Percentiles rank a stretch among this genome's conserved stretches.
These are phyloP conservation scores for Neofusicoccum ribis DNA, from an alignment of 2,329 filamentous ascomycete species.

Conservation along the genomic window DNA sequence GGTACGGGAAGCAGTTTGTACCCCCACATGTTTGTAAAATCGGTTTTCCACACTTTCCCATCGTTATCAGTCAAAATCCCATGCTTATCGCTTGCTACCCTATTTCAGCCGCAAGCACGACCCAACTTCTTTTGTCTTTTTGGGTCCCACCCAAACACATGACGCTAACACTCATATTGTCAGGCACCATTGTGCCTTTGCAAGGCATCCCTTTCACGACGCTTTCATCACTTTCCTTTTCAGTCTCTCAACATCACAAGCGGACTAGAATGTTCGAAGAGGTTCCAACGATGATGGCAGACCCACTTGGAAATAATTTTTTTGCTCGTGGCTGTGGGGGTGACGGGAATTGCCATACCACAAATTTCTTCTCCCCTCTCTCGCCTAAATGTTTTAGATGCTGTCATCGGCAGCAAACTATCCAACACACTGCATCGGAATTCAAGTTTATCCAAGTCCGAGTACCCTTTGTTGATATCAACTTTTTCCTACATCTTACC, in stretches of 20 bases:
- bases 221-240: not conserved
- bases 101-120: not conserved
- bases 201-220: not conserved
- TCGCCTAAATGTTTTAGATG: no score
- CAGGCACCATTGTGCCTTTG: not conserved
- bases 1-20: not conserved
- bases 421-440: no score
- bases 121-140: not conserved
- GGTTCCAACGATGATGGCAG: not conserved
- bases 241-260: not conserved
- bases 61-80: not conserved
- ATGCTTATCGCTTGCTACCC: slow-evolving; percentile 1
- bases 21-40: not conserved
- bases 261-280: not conserved
- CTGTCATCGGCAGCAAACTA: no score
- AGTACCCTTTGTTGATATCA: no score
- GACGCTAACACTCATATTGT: not conserved
- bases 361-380: not conserved
- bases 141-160: not conserved
- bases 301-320: not conserved
- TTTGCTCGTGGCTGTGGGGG: not conserved
- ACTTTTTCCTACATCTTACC: no score
- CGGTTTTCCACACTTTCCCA: not conserved
- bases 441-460: no score
- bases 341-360: not conserved